Conservation (phyloP, 2,329 filamentous ascomycete genomes). For the Coniochaeta sp. region DNA sequence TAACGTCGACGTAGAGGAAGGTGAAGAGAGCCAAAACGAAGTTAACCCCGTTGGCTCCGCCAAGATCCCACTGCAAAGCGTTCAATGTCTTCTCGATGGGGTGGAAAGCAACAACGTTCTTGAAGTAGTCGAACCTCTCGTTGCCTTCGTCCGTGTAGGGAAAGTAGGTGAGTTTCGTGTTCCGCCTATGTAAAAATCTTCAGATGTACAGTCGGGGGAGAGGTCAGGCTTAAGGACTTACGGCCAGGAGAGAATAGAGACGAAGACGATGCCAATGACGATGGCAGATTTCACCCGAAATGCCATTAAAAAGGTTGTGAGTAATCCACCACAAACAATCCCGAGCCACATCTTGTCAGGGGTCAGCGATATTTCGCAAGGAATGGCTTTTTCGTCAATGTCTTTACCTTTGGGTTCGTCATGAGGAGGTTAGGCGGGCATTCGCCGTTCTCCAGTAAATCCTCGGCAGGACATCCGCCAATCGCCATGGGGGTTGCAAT, state of each 20-base stretch:
- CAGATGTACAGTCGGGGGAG: not conserved
- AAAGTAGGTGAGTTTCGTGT: conserved; percentile 66
- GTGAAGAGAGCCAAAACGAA: conserved; percentile 68
- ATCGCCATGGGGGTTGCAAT: conserved; percentile 64
- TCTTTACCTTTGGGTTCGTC: conserved; percentile 62
- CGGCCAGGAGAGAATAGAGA: conserved; percentile 71
- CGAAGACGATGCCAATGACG: conserved; percentile 63
- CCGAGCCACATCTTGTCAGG: conserved; percentile 67
- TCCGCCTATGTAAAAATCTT: conserved; percentile 36
- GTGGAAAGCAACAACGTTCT: conserved; percentile 62
- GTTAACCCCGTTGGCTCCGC: conserved; percentile 44
- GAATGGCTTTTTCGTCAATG: not conserved
- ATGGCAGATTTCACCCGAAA: conserved; percentile 71
- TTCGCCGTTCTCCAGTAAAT: conserved; percentile 36
- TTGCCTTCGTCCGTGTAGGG: conserved; percentile 58
- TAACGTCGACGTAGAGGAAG: conserved; percentile 73
- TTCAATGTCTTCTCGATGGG: conserved; percentile 57
- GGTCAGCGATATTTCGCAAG: not conserved
- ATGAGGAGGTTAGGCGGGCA: conserved; percentile 56
- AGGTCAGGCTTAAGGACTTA: conserved; percentile 26
- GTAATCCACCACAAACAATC: conserved; percentile 69
- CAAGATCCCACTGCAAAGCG: conserved; percentile 59
- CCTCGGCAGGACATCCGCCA: conserved; percentile 60
- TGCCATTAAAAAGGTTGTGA: conserved; percentile 75
- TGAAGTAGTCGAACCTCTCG: conserved; percentile 63